Evolutionary conservation across 1,284 basidiomycete species (phyloP), one percentile per base, ranked within the genome.

Genomic region (Apiotrichum sp.): DNA sequence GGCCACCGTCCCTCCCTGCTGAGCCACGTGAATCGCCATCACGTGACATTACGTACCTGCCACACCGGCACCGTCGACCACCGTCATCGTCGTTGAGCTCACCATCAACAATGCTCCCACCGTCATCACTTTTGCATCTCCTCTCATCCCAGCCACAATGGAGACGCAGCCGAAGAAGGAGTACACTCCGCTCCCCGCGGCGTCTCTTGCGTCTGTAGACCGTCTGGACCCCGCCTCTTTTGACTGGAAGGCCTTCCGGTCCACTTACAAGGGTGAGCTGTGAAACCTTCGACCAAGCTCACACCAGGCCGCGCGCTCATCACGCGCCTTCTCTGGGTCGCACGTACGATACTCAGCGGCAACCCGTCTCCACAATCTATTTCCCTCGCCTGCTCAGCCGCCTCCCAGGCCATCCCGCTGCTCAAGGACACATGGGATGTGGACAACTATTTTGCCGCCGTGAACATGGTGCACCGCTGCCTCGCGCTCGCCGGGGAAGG

Each of bases 291-390:
- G 8, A 13, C 33, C 16, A 10, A 56, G 11, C 51, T 44, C 46
- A 56, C 56, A 4, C 2, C 57, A 72, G 72, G 67, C 32, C 70
- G 72, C 49, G 70, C 73, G 14, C 61, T 72, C 36, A 72, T 74
- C 56, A 70, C 65, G 4, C 69, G 73, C 13, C 58, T 71, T 1
- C 38, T 52, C 2, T 64, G 67, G 48, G 62, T 73, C 29, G 48
- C 67, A 13, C 46, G 45, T 6, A 34, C 66, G 2, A 50, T 69
- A 5, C 55, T 67, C 8, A 11, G 22, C 3, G 35, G 58, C 9
- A 43, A 50, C 6, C 57, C 61, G 22, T 49, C 61, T 7, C 55
- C 57, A 6, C 47, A 55, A 2, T 39, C 62, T 7, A 56, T 67
- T 8, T 38, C 46, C 1, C 48, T 73, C n/a, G 66, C 68, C 4